Evolutionary conservation across 768 basidiomycete genomes (phyloP).

Genomic region (Sarcodon aspratus): DNA sequence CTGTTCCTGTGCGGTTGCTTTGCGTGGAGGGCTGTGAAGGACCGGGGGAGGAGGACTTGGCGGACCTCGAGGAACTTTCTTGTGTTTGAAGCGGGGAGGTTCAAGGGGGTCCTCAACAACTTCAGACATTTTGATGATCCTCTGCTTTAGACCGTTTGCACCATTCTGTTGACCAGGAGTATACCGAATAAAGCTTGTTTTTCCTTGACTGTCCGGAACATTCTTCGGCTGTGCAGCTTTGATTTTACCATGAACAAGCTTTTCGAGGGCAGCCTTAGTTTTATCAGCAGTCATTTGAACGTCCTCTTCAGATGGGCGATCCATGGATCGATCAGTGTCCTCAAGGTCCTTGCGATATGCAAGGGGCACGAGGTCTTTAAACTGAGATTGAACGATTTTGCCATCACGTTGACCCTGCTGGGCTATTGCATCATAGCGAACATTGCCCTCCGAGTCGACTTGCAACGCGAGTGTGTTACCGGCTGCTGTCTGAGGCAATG

Average conservation of each 20-base stretch:
- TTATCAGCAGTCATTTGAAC: conserved; percentile 85
- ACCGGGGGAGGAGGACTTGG: conserved; percentile 96
- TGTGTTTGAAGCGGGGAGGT: conserved; percentile 95
- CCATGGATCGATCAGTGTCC: conserved; percentile 66
- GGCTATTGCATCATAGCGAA: conserved; percentile 95
- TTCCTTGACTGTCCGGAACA: conserved; percentile 74
- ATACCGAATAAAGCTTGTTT: conserved; percentile 88
- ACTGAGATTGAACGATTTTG: conserved; percentile 86
- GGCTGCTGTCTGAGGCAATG: conserved; percentile 52
- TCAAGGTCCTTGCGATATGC: conserved; percentile 80
- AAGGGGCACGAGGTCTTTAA: conserved; percentile 95
- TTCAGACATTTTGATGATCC: conserved; percentile 99
- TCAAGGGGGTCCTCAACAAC: conserved; percentile 97
- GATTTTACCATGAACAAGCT: conserved; percentile 90
- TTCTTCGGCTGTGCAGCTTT: conserved; percentile 98
- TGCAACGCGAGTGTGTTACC: conserved; percentile 95
- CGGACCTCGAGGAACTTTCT: conserved; percentile 96
- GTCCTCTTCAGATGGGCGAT: conserved; percentile 89
- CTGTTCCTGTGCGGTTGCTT: conserved; percentile 93
- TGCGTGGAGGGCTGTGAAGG: conserved; percentile 87
- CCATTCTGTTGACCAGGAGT: conserved; percentile 87
- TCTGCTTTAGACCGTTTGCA: conserved; percentile 66
- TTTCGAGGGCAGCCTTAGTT: conserved; percentile 86
- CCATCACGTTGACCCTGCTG: conserved; percentile 86
- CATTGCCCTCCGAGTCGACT: conserved; percentile 93